Base-by-base conservation (phyloP, 176 grass and related monocot genomes). In the Miscanthus lutarioriparius region DNA sequence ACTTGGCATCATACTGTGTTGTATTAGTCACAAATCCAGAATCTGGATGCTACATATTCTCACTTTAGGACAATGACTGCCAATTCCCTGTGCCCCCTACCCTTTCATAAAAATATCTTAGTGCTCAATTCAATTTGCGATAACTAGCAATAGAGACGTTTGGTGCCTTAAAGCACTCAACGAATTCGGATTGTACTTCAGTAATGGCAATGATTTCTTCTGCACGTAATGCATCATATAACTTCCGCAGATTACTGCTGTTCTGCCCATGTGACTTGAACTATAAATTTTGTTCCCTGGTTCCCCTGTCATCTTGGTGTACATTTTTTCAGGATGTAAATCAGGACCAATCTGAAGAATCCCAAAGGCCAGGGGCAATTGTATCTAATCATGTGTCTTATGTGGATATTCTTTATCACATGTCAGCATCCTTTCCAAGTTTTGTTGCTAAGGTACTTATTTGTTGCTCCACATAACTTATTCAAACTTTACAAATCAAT, bases 371-470 rank as follows among this genome's bases (percentile, higher is more conserved):
- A 41, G 96, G 96, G 25, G 91, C 80, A 27, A 72, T 98, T 51
- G 91, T 98, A 56, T 98, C 91, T 76, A 97, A 93, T 86, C 92
- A 97, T 43, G 75, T 97, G 40, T 97, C 95, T 22, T 91, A 97
- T 86, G 77, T 97, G 30, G 95, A 97, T 91, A 97, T 97, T 88
- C 95, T 97, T 64, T 94, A 92, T 88, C 92, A 97, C 77, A 97
- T 94, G 95, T 97, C 95, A 61, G 89, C 88, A 40, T 92, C 84
- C 64, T 92, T 97, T 83, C 92, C 95, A 72, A 97, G 95, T 85
- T 97, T 92, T 94, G 95, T 97, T 86, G 95, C 95, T 68, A 97
- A 97, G 92, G 91, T 94, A 88, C 49, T 45, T 64, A 59, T 59
- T 61, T 61, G 58, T 61, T 25, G 9, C 10, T 61, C n/a, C 28